Evolutionary conservation across 169 alveolate genomes (phyloP).

Genomic region (Ophryocystis elektroscirrha): DNA sequence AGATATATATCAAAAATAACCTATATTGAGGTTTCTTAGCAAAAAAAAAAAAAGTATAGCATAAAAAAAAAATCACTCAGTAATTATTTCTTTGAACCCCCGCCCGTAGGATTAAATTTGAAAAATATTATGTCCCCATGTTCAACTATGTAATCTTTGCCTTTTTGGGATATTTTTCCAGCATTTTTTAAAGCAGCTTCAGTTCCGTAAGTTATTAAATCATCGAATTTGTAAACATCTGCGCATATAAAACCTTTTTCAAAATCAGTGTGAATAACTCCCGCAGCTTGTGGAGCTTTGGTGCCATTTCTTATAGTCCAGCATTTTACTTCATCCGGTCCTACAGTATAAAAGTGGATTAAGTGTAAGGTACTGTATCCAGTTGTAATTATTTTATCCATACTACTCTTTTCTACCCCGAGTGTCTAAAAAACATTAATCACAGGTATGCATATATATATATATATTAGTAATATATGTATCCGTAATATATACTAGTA

Average conservation of each 20-base stretch:
- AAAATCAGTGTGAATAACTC: slow-evolving; percentile 62
- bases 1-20: no score
- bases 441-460: neutral
- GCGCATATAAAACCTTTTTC: slow-evolving; percentile 97
- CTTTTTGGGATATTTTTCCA: slow-evolving; percentile 53
- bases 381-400: slow-evolving; percentile 75
- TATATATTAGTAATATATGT: neutral
- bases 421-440: slow-evolving; percentile 21
- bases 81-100: no score
- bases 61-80: no score
- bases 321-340: slow-evolving; percentile 96
- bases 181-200: slow-evolving; percentile 59
- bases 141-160: slow-evolving; percentile 80
- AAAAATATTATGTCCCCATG: slow-evolving; percentile 90
- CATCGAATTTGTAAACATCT: slow-evolving; percentile 68
- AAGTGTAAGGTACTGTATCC: slow-evolving; percentile 78
- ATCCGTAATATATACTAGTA: neutral
- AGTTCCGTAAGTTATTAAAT: slow-evolving; percentile 54
- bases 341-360: slow-evolving; percentile 95
- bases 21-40: no score
- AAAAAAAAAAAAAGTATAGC: no score
- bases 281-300: slow-evolving; percentile 32
- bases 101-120: slow-evolving; percentile 58
- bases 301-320: slow-evolving; percentile 49
- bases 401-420: slow-evolving; percentile 52